phyloP scores from a whole-genome alignment of 495 filamentous ascomycete genomes.

The Lasiosphaeria miniovina region DNA sequence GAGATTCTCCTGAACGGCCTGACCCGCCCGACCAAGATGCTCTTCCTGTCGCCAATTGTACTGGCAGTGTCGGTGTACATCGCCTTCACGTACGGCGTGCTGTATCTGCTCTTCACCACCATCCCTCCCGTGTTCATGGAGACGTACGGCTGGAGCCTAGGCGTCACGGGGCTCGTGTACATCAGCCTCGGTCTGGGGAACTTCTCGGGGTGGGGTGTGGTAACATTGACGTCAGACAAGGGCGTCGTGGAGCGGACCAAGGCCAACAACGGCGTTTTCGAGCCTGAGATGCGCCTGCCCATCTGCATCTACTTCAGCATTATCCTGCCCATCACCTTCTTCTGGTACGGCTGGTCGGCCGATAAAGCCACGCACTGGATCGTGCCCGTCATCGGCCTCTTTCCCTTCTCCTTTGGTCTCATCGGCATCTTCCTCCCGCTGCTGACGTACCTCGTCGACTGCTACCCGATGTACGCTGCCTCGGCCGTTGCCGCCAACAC shows the following conservation, averaged over 20 bases:
- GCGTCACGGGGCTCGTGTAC: constrained; percentile 42
- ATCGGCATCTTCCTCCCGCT: constrained; percentile 52
- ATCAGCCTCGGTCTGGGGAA: constrained; percentile 46
- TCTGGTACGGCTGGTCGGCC: constrained; percentile 47
- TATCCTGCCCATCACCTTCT: constrained; percentile 43
- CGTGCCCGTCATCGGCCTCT: constrained; percentile 51
- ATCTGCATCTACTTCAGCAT: constrained; percentile 36
- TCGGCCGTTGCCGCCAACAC: constrained; percentile 55
- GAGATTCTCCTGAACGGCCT: constrained; percentile 41
- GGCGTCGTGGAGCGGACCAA: constrained; percentile 39
- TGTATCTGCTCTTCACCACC: constrained; percentile 76
- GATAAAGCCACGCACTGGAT: constrained; percentile 38
- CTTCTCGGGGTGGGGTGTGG: constrained; percentile 32
- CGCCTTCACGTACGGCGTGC: constrained; percentile 68
- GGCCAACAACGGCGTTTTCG: constrained; percentile 51
- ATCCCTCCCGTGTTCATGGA: constrained; percentile 59
- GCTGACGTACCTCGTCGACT: constrained; percentile 59
- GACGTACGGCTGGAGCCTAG: constrained; percentile 45
- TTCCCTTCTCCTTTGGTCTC: constrained; percentile 50
- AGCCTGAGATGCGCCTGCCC: constrained; percentile 56
- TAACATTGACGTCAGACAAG: constrained; percentile 39
- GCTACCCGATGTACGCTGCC: constrained; percentile 58
- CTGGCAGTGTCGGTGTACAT: constrained; percentile 69
- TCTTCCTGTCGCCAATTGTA: constrained; percentile 62
- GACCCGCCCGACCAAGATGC: constrained; percentile 54